A percentile compares a stretch with the other conserved stretches of the same genome.
phyloP scores from a whole-genome alignment of 192 early-diverging fungal genomes.

The Jimgerdemannia lactiflua region DNA sequence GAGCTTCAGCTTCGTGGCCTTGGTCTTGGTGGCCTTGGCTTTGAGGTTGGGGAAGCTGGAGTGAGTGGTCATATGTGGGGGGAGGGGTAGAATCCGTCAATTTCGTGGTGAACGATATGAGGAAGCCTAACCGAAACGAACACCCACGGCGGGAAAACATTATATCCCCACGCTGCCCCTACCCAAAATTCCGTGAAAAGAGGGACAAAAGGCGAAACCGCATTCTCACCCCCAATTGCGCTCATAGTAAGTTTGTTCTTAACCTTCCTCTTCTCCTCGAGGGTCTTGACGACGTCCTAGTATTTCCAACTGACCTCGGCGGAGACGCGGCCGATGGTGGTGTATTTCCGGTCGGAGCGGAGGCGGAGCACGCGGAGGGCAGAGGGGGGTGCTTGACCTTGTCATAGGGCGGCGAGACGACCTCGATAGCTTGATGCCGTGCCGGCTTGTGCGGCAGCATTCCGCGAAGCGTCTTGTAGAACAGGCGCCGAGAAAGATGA shows the following conservation, averaged over 20 bases:
- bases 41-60: no score
- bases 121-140: no score
- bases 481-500: no score
- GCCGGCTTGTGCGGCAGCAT: constrained; percentile 99
- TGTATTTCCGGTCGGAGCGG: constrained; percentile 98
- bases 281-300: constrained; percentile 92
- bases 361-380: constrained; percentile 97
- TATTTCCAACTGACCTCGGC: constrained; percentile 99
- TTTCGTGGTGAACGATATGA: constrained; percentile 61
- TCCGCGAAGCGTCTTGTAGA: constrained; percentile 96
- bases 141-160: no score
- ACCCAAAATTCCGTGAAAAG: no score
- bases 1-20: constrained; percentile 44
- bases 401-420: constrained; percentile 97
- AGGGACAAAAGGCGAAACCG: no score
- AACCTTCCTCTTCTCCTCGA: constrained; percentile 99
- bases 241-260: constrained; percentile 90
- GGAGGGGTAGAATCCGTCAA: no score
- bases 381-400: constrained; percentile 93
- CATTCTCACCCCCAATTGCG: constrained; percentile 76
- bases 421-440: constrained; percentile 99
- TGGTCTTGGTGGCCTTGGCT: constrained; percentile 44
- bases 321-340: constrained; percentile 89
- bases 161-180: no score
- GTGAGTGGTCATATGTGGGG: no score